Percentiles rank a stretch among this genome's conserved stretches.
Conservation (phyloP, 371 early-diverging fungal genomes). For the Mucor sp. region DNA sequence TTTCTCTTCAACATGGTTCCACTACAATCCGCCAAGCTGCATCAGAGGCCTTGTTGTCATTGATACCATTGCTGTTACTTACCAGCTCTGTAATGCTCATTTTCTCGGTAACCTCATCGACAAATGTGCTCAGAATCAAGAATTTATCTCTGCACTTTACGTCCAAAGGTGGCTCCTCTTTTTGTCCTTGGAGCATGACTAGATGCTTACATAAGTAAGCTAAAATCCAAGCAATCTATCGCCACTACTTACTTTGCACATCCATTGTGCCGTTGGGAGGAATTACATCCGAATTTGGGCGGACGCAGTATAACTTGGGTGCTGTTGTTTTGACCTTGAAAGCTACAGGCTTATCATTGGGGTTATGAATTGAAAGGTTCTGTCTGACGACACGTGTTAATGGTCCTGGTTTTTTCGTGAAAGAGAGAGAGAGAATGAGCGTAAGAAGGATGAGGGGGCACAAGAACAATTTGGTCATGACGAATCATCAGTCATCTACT, state of each 20-base stretch:
- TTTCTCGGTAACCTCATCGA: slow-evolving; percentile 29
- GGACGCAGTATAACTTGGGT: slow-evolving; percentile 89
- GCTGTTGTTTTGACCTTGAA: slow-evolving; percentile 96
- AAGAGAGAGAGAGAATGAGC: not conserved
- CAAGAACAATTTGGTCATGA: not conserved
- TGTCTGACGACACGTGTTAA: slow-evolving; percentile 61
- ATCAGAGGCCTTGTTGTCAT: not conserved
- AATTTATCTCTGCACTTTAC: slow-evolving; percentile 88
- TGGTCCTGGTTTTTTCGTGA: slow-evolving; percentile 54
- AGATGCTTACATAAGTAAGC: not conserved
- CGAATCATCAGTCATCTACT: not conserved
- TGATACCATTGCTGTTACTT: slow-evolving; percentile 2
- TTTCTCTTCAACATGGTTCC: slow-evolving; percentile 15
- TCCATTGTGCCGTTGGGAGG: slow-evolving; percentile 59
- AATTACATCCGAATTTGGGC: slow-evolving; percentile 85
- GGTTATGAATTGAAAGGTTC: slow-evolving; percentile 59
- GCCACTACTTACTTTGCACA: slow-evolving; percentile 62
- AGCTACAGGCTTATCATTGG: slow-evolving; percentile 57
- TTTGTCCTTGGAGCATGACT: slow-evolving; percentile 79
- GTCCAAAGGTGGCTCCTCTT: slow-evolving; percentile 69
- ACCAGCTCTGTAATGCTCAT: slow-evolving; percentile 45
- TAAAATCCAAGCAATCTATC: not conserved
- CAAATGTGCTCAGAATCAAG: slow-evolving; percentile 62
- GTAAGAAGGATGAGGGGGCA: not conserved
- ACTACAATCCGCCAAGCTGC: slow-evolving; percentile 3